Evolutionary conservation across 106 monocot species (phyloP).

Genomic region (Dendrobium nobile): DNA sequence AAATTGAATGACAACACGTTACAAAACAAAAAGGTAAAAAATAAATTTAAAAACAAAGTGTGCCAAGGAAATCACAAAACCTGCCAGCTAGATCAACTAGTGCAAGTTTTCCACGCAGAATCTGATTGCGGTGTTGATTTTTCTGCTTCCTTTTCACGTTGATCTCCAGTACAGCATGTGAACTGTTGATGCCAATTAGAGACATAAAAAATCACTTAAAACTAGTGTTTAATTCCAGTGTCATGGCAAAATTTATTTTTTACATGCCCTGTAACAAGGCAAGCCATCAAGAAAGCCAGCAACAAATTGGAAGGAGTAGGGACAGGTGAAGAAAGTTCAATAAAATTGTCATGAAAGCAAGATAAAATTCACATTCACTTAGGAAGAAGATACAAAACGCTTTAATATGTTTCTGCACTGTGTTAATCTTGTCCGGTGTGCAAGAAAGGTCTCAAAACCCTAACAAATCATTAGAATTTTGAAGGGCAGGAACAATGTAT

Average conservation of each 20-base stretch:
- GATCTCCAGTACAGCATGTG: conserved; percentile 96
- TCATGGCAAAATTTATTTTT: neutral
- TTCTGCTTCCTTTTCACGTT: conserved; percentile 81
- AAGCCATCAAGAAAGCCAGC: neutral
- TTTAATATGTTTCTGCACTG: neutral
- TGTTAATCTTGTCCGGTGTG: neutral
- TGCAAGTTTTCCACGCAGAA: conserved; percentile 95
- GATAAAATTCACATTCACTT: neutral
- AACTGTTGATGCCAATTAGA: conserved; percentile 32
- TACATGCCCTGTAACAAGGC: neutral
- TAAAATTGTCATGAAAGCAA: neutral
- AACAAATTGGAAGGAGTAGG: neutral
- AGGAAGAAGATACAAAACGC: neutral
- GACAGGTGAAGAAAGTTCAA: neutral
- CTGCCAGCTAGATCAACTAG: conserved; percentile 99
- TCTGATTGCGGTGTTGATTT: conserved; percentile 51
- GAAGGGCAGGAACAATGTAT: neutral
- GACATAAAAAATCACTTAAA: neutral
- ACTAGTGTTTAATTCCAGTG: neutral
- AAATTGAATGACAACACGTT: neutral
- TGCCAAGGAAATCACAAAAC: conserved; percentile 18
- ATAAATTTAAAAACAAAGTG: neutral
- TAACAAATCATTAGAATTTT: neutral
- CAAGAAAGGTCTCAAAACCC: neutral
- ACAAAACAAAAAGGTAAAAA: neutral